phyloP scores from a whole-genome alignment of 495 filamentous ascomycete species.

The Penicillium roqueforti region DNA sequence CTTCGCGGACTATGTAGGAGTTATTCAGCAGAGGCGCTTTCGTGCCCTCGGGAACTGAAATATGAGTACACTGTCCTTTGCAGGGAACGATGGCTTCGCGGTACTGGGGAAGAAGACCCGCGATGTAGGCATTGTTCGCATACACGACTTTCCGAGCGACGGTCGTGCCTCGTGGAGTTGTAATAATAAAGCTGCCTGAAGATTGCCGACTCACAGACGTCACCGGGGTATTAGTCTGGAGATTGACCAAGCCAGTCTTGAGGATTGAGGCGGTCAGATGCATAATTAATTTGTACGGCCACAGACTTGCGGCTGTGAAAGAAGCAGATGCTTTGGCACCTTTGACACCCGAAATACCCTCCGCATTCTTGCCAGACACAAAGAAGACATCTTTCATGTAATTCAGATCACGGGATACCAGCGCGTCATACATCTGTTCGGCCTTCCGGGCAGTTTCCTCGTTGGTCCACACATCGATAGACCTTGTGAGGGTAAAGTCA shows the following conservation, averaged over 20 bases:
- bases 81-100: slow-evolving; percentile 58
- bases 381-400: slow-evolving; percentile 34
- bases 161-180: slow-evolving; percentile 54
- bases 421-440: slow-evolving; percentile 25
- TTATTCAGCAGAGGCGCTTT: slow-evolving; percentile 35
- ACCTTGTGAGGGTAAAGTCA: slow-evolving; percentile 36
- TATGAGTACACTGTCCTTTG: slow-evolving; percentile 56
- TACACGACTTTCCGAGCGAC: slow-evolving; percentile 53
- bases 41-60: slow-evolving; percentile 57
- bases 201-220: slow-evolving; percentile 30
- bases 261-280: slow-evolving; percentile 52
- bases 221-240: slow-evolving; percentile 60
- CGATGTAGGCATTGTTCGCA: slow-evolving; percentile 72
- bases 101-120: slow-evolving; percentile 52
- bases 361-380: slow-evolving; percentile 22
- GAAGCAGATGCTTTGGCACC: slow-evolving; percentile 30
- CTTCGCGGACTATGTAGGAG: slow-evolving; percentile 31
- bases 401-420: slow-evolving; percentile 20
- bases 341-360: slow-evolving; percentile 33
- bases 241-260: slow-evolving; percentile 45
- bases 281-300: slow-evolving; percentile 59
- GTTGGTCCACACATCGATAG: slow-evolving; percentile 36
- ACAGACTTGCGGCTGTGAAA: slow-evolving; percentile 55
- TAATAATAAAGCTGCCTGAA: slow-evolving; percentile 41
- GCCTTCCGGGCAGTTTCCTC: slow-evolving; percentile 27